Evolutionary conservation across 108 stramenopile species (phyloP), one percentile per base, ranked within the genome.

Genomic region (Nannochloropsis oceanica): DNA sequence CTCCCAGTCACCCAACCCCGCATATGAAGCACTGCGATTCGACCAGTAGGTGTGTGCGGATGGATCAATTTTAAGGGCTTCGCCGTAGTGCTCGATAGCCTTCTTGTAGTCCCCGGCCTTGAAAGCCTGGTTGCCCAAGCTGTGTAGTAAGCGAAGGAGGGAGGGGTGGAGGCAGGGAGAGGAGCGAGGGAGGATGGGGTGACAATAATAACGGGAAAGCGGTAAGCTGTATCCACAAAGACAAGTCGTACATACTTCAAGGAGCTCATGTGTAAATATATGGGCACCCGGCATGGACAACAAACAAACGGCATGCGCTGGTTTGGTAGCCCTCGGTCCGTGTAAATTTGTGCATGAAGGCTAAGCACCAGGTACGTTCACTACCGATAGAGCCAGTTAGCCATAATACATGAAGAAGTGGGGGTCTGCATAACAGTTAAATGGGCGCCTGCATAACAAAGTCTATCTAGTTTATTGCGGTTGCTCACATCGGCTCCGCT

Each of bases 1-100:
- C 80, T 96, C 94, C 92, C 92, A 99, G 27, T 95, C 85, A 43
- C 91, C 83, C 34, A 99, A 84, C 83, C 96, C 97, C 89, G 97
- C 98, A 92, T 94, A 95, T 81, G 88, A 89, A 25, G 91, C 91
- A 83, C 91, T 91, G 44, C 93, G 89, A 85, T 94, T 94, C 42
- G 92, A 92, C 91, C 92, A 94, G 88, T 91, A 94, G 25, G 92
- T 88, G 24, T 90, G 89, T 80, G 93, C 91, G 44, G 80, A 84
- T 8, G 92, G 91, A 87, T 94, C 87, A 26, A 86, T 42, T 8
- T 26, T 89, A 42, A 94, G 92, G 25, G 94, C 94, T 42, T 91
- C 85, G 13, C 90, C 85, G 88, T 94, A 94, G 27, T 84, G 83
- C 3, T 85, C 86, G 24, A 92, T 44, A 25, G 93, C 94, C 10